Conservation (phyloP, 2,329 filamentous ascomycete species). For the Alternaria sp. region DNA sequence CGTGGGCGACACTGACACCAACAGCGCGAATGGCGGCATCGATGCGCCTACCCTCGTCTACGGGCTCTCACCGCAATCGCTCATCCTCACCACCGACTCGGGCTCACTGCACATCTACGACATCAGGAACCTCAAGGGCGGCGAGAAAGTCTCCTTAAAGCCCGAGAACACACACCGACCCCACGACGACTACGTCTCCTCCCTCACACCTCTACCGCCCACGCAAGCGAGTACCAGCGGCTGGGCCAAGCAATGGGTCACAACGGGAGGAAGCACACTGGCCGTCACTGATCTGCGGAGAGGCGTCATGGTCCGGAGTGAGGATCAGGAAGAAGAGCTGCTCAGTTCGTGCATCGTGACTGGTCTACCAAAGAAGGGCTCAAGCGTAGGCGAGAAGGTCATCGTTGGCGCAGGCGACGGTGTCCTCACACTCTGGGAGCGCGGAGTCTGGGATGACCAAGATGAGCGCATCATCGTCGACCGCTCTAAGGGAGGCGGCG, state of each 20-base stretch:
- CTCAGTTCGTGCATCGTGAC: slow-evolving; percentile 81
- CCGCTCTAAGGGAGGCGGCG: slow-evolving; percentile 66
- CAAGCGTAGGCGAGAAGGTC: slow-evolving; percentile 75
- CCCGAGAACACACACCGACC: slow-evolving; percentile 81
- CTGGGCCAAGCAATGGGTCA: slow-evolving; percentile 93
- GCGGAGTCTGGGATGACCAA: slow-evolving; percentile 93
- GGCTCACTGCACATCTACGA: slow-evolving; percentile 89
- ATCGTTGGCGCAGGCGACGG: slow-evolving; percentile 80
- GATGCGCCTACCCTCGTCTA: slow-evolving; percentile 84
- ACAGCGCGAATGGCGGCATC: slow-evolving; percentile 53
- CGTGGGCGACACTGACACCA: slow-evolving; percentile 12
- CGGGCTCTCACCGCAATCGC: slow-evolving; percentile 82
- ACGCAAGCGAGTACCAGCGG: slow-evolving; percentile 83
- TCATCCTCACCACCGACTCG: slow-evolving; percentile 90
- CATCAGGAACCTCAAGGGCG: slow-evolving; percentile 62
- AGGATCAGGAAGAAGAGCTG: slow-evolving; percentile 93
- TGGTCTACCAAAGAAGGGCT: slow-evolving; percentile 73
- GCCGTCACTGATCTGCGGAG: slow-evolving; percentile 87
- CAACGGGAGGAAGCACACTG: slow-evolving; percentile 88
- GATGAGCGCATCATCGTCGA: slow-evolving; percentile 86
- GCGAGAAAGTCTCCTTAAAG: slow-evolving; percentile 58
- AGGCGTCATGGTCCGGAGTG: slow-evolving; percentile 85
- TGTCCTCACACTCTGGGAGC: slow-evolving; percentile 91
- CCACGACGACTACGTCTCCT: slow-evolving; percentile 92
- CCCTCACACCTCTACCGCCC: slow-evolving; percentile 81